Evolutionary conservation across 306 rosid genomes (phyloP), one percentile per base, ranked within the genome.

Genomic region (Cucumis cinereus): DNA sequence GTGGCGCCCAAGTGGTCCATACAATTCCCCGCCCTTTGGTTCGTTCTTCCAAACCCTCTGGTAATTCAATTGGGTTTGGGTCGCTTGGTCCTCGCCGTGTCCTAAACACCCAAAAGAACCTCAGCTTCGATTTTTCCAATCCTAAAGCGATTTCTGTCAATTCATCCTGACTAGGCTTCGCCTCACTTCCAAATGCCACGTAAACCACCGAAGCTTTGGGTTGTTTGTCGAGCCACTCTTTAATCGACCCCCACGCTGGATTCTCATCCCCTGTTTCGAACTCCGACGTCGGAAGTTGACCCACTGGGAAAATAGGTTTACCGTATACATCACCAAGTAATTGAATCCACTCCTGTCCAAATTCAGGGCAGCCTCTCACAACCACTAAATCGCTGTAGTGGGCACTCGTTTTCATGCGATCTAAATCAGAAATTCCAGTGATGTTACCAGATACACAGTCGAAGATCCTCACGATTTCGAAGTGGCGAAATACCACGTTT

Each of bases 161-260:
- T 43, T 88, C 88, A 0, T 83, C 79, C 20, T 83, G 85, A 7
- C 81, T 79, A 49, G 83, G 85, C 47, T 77, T 74, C 3, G 85
- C 89, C 64, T 88, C 87, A 10, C 86, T 83, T 10, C 90, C 90
- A 13, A 86, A 84, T 0, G 92, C 92, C 2, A 84, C 87, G 55
- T 86, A 88, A 41, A 88, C 83, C 33, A 84, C 83, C 9, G 84
- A 79, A 17, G 26, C 10, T 36, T 73, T 60, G 0, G 17, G 38
- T 49, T 82, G 84, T 66, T 23, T 22, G 55, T 82, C 80, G 3
- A 86, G 74, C 88, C 88, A 86, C 1, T 38, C 23, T n/a, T 56
- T 41, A 11, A 78, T 78, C 16, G 63, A 26, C 20, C 19, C 1
- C 90, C 90, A 82, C 14, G 53, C 41, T 24, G 70, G 76, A 1